Percentiles rank a stretch among this genome's conserved stretches.
Evolutionary conservation across 2,329 filamentous ascomycete genomes (phyloP).

Genomic region (Lachnellula cervina): DNA sequence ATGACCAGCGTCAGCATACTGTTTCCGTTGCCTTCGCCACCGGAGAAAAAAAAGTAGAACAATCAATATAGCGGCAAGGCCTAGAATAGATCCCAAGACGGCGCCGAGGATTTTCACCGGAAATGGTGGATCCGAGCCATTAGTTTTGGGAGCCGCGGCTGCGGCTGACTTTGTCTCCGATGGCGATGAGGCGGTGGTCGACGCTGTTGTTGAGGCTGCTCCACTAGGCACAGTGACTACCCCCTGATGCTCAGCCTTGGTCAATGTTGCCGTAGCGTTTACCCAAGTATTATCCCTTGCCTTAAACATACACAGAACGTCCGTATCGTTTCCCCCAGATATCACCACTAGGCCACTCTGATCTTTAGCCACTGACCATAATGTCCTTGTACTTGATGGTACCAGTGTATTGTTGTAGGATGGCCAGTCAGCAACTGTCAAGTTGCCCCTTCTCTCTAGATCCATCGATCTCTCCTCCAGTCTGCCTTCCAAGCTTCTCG

Average conservation of each 20-base stretch:
- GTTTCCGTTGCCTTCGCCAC: constrained; percentile 53
- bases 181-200: constrained; percentile 11
- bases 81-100: constrained; percentile 75
- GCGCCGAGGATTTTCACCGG: constrained; percentile 68
- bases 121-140: constrained; percentile 33
- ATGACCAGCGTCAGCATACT: constrained; percentile 44
- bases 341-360: constrained; percentile 66
- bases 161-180: constrained; percentile 27
- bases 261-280: constrained; percentile 50
- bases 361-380: constrained; percentile 66
- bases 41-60: constrained; percentile 64
- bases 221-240: not conserved
- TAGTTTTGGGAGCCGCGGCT: constrained; percentile 29
- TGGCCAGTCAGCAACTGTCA: constrained; percentile 65
- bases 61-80: constrained; percentile 47
- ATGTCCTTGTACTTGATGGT: constrained; percentile 57
- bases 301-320: constrained; percentile 73
- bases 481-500: constrained; percentile 1
- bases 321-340: constrained; percentile 60
- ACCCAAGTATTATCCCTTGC: constrained; percentile 72
- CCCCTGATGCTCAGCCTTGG: constrained; percentile 7
- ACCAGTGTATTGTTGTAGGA: constrained; percentile 72
- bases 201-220: constrained; percentile 22
- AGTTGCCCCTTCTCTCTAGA: constrained; percentile 34
- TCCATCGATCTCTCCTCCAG: constrained; percentile 4